Base-by-base conservation (phyloP, 768 basidiomycete genomes). In the Lactifluus echinatus region DNA sequence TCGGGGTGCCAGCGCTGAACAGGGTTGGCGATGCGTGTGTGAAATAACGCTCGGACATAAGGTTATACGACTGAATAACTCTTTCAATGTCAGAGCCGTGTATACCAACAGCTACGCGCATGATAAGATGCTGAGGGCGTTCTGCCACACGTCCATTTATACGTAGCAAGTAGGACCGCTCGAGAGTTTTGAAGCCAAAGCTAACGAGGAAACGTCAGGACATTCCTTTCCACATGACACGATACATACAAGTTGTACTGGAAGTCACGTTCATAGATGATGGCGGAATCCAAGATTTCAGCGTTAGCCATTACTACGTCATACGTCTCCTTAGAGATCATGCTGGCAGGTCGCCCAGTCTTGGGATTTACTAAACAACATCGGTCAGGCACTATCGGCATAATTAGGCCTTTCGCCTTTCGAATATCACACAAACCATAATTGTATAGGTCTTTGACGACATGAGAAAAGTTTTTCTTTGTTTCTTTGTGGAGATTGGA, bases 181-280 rank as follows among this genome's bases (percentile, higher is more conserved):
- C 96, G 31, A 99, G 84, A 2, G 96, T 99, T 73, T 99, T 99
- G 83, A 98, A 98, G n/a, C 96, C 96, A 67, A 99, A 99, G 74
- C 89, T 91, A 50, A 21, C 11, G 3, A 39, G 42, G 31, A 50
- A 19, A 28, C 46, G 44, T 58, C 55, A 45, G 36, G 56, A 37
- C 12, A 42, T 4, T 42, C 3, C 49, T 55, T 48, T 14, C 40
- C 10, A 50, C 24, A 34, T 48, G 44, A n/a, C 21, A 33, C 29
- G 23, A 14, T 10, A 73, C 89, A 39, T 55, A 94, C 92, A 74
- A 96, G 72, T 96, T 93, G 76, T 98, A 98, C 70, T 81, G 89
- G 75, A 98, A 99, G 70, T 99, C 96, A 49, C 96, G 92, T 66
- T 95, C 87, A 72, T 97, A 98, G 71, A 99, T 94, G 73, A 99